Conservation (phyloP, 495 filamentous ascomycete genomes). For the Penicillium odoratum region DNA sequence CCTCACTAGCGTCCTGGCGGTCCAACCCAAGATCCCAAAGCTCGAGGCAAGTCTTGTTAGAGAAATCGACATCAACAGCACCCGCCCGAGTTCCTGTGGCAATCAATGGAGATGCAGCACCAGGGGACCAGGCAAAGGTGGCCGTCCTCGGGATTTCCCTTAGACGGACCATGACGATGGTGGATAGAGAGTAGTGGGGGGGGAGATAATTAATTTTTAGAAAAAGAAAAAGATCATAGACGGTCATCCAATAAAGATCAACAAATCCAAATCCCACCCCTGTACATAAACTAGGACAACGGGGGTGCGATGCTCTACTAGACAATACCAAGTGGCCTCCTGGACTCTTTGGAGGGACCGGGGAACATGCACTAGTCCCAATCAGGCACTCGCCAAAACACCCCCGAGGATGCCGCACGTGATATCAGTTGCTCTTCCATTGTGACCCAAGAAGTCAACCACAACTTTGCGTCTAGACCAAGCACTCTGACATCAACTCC, state of each 20-base stretch:
- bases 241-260: constrained; percentile 18
- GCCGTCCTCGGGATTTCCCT: constrained; percentile 95
- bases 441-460: background rate
- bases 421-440: constrained; percentile 36
- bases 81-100: constrained; percentile 96
- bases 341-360: constrained; percentile 38
- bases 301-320: constrained; percentile 27
- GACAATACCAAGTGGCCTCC: constrained; percentile 49
- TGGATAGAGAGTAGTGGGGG: constrained; percentile 24
- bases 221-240: constrained; percentile 21
- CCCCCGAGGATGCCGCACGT: constrained; percentile 36
- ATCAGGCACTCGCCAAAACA: constrained; percentile 44
- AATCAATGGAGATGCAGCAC: constrained; percentile 70
- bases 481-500: background rate
- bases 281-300: constrained; percentile 27
- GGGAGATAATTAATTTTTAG: constrained; percentile 6
- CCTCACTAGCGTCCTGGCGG: constrained; percentile 67
- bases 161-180: constrained; percentile 81
- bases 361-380: constrained; percentile 35
- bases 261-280: constrained; percentile 24
- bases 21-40: constrained; percentile 90
- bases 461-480: background rate
- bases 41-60: constrained; percentile 93
- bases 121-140: constrained; percentile 94
- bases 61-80: constrained; percentile 95